Percentiles rank a stretch among this genome's conserved stretches.
Conservation (phyloP, 805 yeast species). For the Brettanomyces bruxellensis region DNA sequence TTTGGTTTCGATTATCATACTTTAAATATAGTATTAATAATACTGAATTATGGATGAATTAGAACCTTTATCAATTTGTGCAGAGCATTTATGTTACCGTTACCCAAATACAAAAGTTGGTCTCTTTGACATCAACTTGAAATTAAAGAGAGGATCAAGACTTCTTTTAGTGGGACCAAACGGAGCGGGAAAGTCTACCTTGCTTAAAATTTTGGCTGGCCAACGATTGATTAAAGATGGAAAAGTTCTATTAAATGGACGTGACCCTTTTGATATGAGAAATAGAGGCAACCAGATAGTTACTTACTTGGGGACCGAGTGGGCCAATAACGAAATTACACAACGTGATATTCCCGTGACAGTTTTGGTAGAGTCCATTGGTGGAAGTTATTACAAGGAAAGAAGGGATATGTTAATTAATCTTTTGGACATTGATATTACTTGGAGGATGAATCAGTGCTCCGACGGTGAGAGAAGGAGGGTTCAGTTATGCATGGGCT, state of each 20-base stretch:
- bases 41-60: no score
- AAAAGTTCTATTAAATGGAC: conserved; percentile 61
- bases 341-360: conserved; percentile 87
- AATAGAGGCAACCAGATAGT: conserved; percentile 9
- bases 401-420: conserved; percentile 70
- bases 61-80: conserved; percentile 37
- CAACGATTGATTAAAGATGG: conserved; percentile 79
- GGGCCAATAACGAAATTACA: conserved; percentile 90
- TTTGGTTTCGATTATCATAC: no score
- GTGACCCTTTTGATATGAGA: conserved; percentile 61
- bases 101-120: conserved; percentile 61
- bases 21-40: no score
- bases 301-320: conserved; percentile 91
- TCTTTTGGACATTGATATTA: conserved; percentile 74
- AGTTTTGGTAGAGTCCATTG: conserved; percentile 69
- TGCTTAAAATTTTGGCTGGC: conserved; percentile 80
- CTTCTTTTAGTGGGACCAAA: conserved; percentile 84
- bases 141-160: conserved; percentile 63
- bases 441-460: conserved; percentile 87
- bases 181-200: conserved; percentile 95
- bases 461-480: conserved; percentile 95
- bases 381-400: conserved; percentile 61
- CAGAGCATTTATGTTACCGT: conserved; percentile 56
- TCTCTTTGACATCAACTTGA: conserved; percentile 50
- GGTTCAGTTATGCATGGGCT: conserved; percentile 90